Base-by-base conservation (phyloP, 768 basidiomycete genomes). In the Hydnomerulius pinastri region DNA sequence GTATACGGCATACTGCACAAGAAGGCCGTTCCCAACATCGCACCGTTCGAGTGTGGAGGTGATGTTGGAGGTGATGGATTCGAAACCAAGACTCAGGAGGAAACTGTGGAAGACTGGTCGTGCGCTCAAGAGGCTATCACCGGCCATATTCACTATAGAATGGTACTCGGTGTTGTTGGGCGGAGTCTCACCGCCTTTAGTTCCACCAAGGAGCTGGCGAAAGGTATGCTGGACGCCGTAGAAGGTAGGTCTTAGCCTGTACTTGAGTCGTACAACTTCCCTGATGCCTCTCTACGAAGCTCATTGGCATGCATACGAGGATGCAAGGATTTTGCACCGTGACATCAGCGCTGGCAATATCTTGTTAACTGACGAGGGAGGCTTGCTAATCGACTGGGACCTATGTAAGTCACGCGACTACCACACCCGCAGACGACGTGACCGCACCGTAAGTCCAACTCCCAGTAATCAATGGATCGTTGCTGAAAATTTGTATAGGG, bases 341-440 rank as follows among this genome's bases (percentile, higher is more conserved):
- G 66, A 69, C 24, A 58, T 67, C n/a, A 71, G 66, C 23, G 28
- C 24, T 0, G 53, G 54, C 4, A 69, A 68, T 37, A 59, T 70
- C 47, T 32, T 69, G 15, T 38, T 65, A 6, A 53, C 32, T 1
- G 37, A 37, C 1, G 45, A 55, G 1, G 57, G 56, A 0, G 62
- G 63, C 0, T 9, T 64, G n/a, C 50, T 69, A 13, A 58, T 56
- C 21, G 65, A 69, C 18, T 66, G 62, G 64, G 67, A 69, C 32
- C 17, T 63, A 27, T 4, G 57, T 43, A 15, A 52, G 43, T 21
- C 29, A 32, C 4, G 21, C 52, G 23, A 39, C 18, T 20, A 28
- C 38, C 8, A 35, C 37, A 13, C 23, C n/a, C 13, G 28, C 12
- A n/a, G 45, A 27, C 12, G 15, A 17, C 9, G 18, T 13, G 28